Percentiles rank a stretch among this genome's conserved stretches.
Evolutionary conservation across 73 alveolate species (phyloP).

Genomic region (Halteria grandinella): DNA sequence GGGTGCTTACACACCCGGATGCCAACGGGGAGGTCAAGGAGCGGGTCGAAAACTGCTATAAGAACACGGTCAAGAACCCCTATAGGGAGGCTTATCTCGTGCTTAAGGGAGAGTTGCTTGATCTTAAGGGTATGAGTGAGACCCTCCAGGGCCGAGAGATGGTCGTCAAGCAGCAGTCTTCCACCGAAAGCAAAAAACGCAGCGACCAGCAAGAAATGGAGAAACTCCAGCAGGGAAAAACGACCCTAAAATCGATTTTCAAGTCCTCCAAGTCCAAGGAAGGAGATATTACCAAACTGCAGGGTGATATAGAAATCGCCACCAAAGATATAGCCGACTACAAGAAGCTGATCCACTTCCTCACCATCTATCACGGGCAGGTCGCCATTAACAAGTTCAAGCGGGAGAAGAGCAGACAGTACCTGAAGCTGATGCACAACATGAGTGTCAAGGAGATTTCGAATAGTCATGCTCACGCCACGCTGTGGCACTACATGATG

Average conservation of each 20-base stretch:
- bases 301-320: background rate
- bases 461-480: background rate
- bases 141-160: background rate
- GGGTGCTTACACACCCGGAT: constrained; percentile 6
- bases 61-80: background rate
- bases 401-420: background rate
- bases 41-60: background rate
- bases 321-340: background rate
- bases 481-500: background rate
- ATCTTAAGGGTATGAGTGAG: background rate
- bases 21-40: background rate
- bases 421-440: background rate
- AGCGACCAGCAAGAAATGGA: constrained; percentile 43
- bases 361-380: background rate
- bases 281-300: background rate
- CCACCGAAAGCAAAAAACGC: constrained; percentile 28
- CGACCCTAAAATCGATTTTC: constrained; percentile 38
- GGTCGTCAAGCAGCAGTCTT: background rate
- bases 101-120: constrained; percentile 10
- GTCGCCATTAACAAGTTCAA: background rate
- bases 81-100: background rate
- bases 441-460: background rate
- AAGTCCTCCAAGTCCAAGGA: background rate
- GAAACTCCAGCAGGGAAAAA: constrained; percentile 39
- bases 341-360: background rate